Percentiles rank a stretch among this genome's conserved stretches.
These are phyloP conservation scores for Didymella pinodella DNA, from an alignment of 2,329 filamentous ascomycete species.

Conservation along the genomic window DNA sequence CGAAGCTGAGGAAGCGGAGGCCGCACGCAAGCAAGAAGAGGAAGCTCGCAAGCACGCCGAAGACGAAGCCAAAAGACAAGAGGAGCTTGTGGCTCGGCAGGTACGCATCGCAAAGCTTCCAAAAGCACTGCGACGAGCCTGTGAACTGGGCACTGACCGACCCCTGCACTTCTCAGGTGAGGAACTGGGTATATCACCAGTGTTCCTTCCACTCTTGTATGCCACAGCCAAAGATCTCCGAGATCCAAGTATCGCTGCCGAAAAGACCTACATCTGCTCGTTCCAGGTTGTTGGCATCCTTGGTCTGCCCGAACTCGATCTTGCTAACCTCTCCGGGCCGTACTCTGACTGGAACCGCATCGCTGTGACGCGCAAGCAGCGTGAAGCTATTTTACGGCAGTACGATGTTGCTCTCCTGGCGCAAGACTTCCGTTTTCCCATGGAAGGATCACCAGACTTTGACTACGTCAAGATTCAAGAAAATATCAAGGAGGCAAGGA, in stretches of 20 bases:
- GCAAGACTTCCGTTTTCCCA: conserved; percentile 50
- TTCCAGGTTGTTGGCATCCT: conserved; percentile 53
- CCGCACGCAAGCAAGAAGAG: conserved; percentile 42
- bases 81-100: conserved; percentile 43
- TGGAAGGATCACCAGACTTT: conserved; percentile 50
- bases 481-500: conserved; percentile 46
- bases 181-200: conserved; percentile 49
- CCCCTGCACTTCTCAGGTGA: conserved; percentile 51
- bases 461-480: conserved; percentile 49
- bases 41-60: conserved; percentile 40
- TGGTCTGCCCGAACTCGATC: conserved; percentile 51
- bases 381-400: conserved; percentile 47
- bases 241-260: conserved; percentile 25
- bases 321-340: conserved; percentile 42
- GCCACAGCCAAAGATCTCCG: conserved; percentile 44
- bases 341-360: conserved; percentile 50
- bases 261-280: conserved; percentile 48
- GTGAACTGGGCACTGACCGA: conserved; percentile 47
- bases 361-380: conserved; percentile 44
- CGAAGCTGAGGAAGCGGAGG: conserved; percentile 45
- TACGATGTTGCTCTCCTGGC: conserved; percentile 52
- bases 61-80: conserved; percentile 41
- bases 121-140: conserved; percentile 48
- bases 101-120: conserved; percentile 48
- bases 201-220: conserved; percentile 51